Evolutionary conservation across 192 early-diverging fungal species (phyloP), one percentile per base, ranked within the genome.

Genomic region (Gryganskiella cystojenkinii): DNA sequence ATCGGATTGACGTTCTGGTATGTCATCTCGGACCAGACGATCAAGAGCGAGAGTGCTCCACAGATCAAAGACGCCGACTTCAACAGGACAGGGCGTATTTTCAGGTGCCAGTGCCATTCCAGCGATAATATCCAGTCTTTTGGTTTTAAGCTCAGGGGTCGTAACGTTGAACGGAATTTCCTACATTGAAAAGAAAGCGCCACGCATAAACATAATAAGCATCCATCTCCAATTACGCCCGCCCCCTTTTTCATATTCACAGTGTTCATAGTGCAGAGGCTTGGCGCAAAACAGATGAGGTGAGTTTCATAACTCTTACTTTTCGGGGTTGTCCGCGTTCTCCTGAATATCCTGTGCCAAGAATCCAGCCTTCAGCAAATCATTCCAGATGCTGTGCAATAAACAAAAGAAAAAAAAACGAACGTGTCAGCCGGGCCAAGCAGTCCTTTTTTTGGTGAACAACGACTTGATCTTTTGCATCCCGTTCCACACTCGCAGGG

Each of bases 21-120:
- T 0, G 94, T 96, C 34, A 95, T 84, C 80, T 99, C 97, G 4
- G 95, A 97, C 97, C 97, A 99, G 30, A 99, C 81, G 33, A 99
- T 84, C 27, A 87, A 80, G 2, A 88, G 58, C 27, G 95, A 94
- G 31, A 92, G 68, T 22, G 86, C 17, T 0, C 88, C 84, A 50
- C 84, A 91, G 1, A 91, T 51, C 10, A 93, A 78, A 7, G 92
- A 79, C 25, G 93, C 61, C 1, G 66, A 58, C 13, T 90, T 89
- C 60, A 87, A 85, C 6, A 87, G 56, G 17, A 88, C 52, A 7
- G 95, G 94, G 14, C 90, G 86, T n/a, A 95, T 49, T 53, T 79
- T 85, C 40, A 95, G 70, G 73, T 92, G 91, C 94, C 94, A 99
- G 81, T 88, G 89, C 96, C 96, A 99, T 50, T 89, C 89, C 65